Evolutionary conservation across 208 protist genomes (phyloP).

Genomic region (Leptomonas pyrrhocoris): DNA sequence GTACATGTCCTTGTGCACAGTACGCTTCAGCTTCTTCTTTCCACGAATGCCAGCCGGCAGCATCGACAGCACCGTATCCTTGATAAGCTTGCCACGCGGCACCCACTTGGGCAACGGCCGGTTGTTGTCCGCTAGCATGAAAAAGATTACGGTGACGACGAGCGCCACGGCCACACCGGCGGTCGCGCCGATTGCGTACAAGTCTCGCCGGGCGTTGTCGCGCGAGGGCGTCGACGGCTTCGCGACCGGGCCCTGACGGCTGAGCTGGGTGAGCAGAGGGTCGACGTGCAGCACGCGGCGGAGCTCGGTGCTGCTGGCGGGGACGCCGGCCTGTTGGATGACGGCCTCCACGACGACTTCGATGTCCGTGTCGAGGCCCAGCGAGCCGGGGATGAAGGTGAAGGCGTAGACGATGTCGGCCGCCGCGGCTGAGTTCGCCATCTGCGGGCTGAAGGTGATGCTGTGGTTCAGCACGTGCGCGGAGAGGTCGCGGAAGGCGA

Average conservation of each 20-base stretch:
- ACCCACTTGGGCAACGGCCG: conserved; percentile 81
- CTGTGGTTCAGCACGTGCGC: conserved; percentile 43
- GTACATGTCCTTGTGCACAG: conserved; percentile 83
- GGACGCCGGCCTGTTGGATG: conserved; percentile 28
- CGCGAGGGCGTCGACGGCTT: neutral
- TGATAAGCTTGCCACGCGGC: conserved; percentile 80
- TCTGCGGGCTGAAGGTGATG: conserved; percentile 42
- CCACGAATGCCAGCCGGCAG: conserved; percentile 52
- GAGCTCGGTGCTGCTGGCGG: conserved; percentile 54
- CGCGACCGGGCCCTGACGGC: conserved; percentile 58
- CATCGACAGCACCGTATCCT: conserved; percentile 74
- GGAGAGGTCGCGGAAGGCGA: conserved; percentile 74
- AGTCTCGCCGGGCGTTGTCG: conserved; percentile 35
- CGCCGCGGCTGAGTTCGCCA: conserved; percentile 25
- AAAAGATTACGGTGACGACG: conserved; percentile 65
- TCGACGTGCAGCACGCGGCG: conserved; percentile 68
- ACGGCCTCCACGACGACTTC: conserved; percentile 65
- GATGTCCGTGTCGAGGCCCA: conserved; percentile 50
- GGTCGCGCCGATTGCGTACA: conserved; percentile 60
- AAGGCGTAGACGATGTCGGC: conserved; percentile 66
- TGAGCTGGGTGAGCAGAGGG: conserved; percentile 73
- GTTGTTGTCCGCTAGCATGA: conserved; percentile 79
- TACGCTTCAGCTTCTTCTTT: conserved; percentile 54
- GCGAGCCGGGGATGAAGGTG: conserved; percentile 73
- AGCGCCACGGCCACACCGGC: conserved; percentile 60